Evolutionary conservation across 768 basidiomycete species (phyloP), one percentile per base, ranked within the genome.

Genomic region (Scleroderma bovista): DNA sequence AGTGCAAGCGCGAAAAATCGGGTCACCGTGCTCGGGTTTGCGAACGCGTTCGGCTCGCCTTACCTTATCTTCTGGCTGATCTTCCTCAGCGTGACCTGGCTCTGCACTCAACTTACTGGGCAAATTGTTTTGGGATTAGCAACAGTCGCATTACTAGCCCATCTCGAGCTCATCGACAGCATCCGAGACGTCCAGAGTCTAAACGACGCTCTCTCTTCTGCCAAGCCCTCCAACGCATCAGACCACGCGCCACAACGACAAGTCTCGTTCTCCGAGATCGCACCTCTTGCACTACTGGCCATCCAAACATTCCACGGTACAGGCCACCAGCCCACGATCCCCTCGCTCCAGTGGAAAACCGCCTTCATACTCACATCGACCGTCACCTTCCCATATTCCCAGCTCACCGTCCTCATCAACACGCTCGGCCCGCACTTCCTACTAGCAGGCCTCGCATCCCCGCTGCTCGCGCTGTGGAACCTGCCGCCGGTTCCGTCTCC

Each of bases 281-380:
- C 80, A 0, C 84, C 86, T 0, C 64, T 97, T 13, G 85, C 86
- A 1, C 75, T 97, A 8, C 73, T 96, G 11, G 86, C 84, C 0
- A 67, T 88, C 34, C 78, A 90, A 44, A 67, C 78, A 8, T 98
- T 94, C 75, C 89, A 88, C 63, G 74, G 80, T 1, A 97, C 94
- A 0, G 95, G 96, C 2, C 96, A 99, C 60, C 93, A 98, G 67
- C 78, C 93, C 1, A 85, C 85, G 3, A 75, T 98, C 34, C 78
- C 91, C 1, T 87, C 90, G 3, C 79, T 99, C 38, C 95, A 98
- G 57, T 99, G 95, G 96, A 96, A 96, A 65, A 70, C 86, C 1
- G 94, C 88, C 7, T 99, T 98, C 67, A 64, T 97, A 24, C 75
- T 99, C 48, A 79, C 82, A 2, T 71, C 79, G 3, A 80, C 75